A percentile compares a stretch with the other conserved stretches of the same genome.
Conservation (phyloP, 1,139 yeast species). For the Taphrina flavorubra region DNA sequence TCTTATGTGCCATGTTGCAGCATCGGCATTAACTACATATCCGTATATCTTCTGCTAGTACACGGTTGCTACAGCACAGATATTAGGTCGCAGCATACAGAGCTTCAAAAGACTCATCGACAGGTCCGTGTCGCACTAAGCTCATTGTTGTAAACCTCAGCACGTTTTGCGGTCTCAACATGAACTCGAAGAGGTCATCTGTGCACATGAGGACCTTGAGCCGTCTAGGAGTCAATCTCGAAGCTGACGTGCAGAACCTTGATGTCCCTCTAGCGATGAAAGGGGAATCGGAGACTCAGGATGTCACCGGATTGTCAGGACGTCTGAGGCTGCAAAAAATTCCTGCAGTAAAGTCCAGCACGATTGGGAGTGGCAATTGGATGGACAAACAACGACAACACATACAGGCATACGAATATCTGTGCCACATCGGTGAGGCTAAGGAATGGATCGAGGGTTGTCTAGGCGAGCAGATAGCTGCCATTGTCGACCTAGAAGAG, state of each 20-base stretch:
- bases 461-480: slow-evolving; percentile 60
- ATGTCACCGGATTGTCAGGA: slow-evolving; percentile 50
- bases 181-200: slow-evolving; percentile 26
- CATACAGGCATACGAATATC: slow-evolving; percentile 72
- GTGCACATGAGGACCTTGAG: slow-evolving; percentile 31
- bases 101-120: no score
- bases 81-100: no score
- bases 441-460: slow-evolving; percentile 74
- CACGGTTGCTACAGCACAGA: no score
- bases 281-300: slow-evolving; percentile 48
- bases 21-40: no score
- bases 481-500: slow-evolving; percentile 65
- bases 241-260: slow-evolving; percentile 42
- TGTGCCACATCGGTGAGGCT: slow-evolving; percentile 87
- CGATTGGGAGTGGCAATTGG: slow-evolving; percentile 51
- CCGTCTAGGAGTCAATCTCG: slow-evolving; percentile 32
- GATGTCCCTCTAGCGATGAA: slow-evolving; percentile 52
- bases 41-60: no score
- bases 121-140: no score
- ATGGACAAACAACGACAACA: slow-evolving; percentile 57
- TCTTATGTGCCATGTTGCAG: no score
- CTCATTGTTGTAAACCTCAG: no score
- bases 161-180: background rate
- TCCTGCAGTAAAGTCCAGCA: slow-evolving; percentile 1
- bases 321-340: slow-evolving; percentile 46